Conservation (phyloP, 177 flowering plant genomes). For the Vitis hybrid region DNA sequence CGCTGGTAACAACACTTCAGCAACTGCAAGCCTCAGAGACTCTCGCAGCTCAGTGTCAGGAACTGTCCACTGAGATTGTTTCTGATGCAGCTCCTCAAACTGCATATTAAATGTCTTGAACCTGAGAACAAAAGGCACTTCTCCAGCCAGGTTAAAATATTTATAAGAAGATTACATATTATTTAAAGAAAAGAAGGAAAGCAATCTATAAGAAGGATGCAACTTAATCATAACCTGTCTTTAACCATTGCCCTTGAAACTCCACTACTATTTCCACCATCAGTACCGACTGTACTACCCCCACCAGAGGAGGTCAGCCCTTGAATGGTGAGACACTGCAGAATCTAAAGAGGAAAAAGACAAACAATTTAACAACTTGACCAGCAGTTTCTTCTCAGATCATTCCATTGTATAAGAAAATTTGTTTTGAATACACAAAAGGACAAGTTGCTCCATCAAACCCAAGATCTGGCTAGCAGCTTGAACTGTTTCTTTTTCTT, state of each 20-base stretch:
- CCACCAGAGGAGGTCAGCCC: slow-evolving; percentile 55
- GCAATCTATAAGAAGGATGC: not conserved
- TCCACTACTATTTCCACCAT: slow-evolving; percentile 48
- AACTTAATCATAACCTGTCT: slow-evolving; percentile 30
- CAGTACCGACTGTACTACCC: slow-evolving; percentile 29
- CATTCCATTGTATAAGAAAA: not conserved
- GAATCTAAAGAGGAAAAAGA: slow-evolving; percentile 23
- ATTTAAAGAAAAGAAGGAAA: not conserved
- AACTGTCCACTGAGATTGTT: slow-evolving; percentile 82
- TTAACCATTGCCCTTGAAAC: slow-evolving; percentile 44
- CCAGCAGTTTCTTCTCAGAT: not conserved
- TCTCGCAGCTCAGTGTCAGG: slow-evolving; percentile 89
- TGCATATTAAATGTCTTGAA: slow-evolving; percentile 72
- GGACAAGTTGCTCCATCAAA: not conserved
- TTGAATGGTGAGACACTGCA: slow-evolving; percentile 42
- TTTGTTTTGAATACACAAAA: too few species aligned
- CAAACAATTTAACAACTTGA: not conserved
- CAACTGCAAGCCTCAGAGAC: slow-evolving; percentile 82
- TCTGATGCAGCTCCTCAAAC: slow-evolving; percentile 89
- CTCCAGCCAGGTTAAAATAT: not conserved
- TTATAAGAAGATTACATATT: not conserved
- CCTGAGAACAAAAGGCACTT: slow-evolving; percentile 30
- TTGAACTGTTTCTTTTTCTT: too few species aligned
- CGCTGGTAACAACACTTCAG: slow-evolving; percentile 85
- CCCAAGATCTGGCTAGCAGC: not conserved